Base-by-base conservation (phyloP, 1,284 basidiomycete species). In the Exsudoporus floridanus region DNA sequence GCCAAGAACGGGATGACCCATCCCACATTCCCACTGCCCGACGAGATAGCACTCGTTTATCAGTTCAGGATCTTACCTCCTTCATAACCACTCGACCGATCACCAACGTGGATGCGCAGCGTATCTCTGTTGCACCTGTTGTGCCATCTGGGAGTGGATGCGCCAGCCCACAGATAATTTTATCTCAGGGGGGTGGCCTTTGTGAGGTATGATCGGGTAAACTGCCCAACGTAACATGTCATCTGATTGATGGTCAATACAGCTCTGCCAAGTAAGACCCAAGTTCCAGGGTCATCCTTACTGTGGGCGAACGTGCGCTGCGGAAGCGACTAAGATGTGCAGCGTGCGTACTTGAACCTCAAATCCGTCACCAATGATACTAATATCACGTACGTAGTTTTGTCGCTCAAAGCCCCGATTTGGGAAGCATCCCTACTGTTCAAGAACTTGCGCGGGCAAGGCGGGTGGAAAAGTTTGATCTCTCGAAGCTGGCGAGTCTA, bases 271-370 rank as follows among this genome's bases (percentile, higher is more conserved):
- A 55, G 70, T 74, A 62, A 80, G 79, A 56, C 80, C 81, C 23
- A 82, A 75, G 60, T 81, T 77, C 55, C 73, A 71, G 19, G 73
- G 69, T 49, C 76, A 80, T 58, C 69, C 74, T 16, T 84, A 78
- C 56, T 85, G 83, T 59, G 82, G 82, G 39, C 81, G 82, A 70
- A 83, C 78, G 41, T 85, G 83, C 60, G 82, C 81, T 18, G 61
- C 69, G 27, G 73, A 81, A 60, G 82, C 77, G 38, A 50, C 57
- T 30, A 69, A 62, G 50, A 55, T 58, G 54, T 70, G 69, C 33
- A 65, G 56, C 10, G 69, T 70, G 41, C 21, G 66, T 66, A 33
- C 21, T 39, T 31, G 14, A 12, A 14, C 36, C 31, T 21, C 21
- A 16, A 7, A 31, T n/a, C 18, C n/a, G 21, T n/a, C n/a, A 18